Evolutionary conservation across 768 basidiomycete species (phyloP), one percentile per base, ranked within the genome.

Genomic region (Panellus pusillus): DNA sequence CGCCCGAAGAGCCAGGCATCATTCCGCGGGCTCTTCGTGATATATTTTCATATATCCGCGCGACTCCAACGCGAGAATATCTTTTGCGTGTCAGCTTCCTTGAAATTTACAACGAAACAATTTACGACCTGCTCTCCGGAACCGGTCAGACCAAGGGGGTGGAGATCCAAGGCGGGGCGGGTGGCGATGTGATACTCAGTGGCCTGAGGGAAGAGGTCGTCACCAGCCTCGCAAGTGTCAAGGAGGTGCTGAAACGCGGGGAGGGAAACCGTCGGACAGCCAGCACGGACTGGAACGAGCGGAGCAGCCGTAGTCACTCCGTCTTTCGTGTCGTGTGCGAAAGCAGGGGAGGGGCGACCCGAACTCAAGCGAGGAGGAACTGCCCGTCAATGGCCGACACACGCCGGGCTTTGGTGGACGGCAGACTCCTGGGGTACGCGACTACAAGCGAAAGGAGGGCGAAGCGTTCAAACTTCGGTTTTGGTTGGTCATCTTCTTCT

Each of bases 251-350:
- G 61, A 79, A 82, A 63, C 75, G 92, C 19, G 96, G 96, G 5
- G 93, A 97, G 67, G 83, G 87, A 4, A 86, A 92, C 63, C 75
- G 96, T 45, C 77, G 93, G 55, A 97, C 94, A 4, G 95, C 94
- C 1, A 91, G 86, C 61, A 99, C 97, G n/a, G 96, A 99, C 65
- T 99, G 96, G 96, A 99, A 99, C 66, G 90, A 94, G 63, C 74
- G 96, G 54, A 94, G 91, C 73, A 93, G 91, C 66, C 79, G 96
- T 31, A 94, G 92, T 73, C 96, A 98, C 68, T 91, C 89, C 60
- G 91, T 98, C 0, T 97, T 98, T 69, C 76, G 94, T 28, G 80
- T 98, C 27, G 95, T 98, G 0, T 86, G 96, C 45, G 93, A 97
- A 69, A 92, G 90, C 62, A 75, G 91, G 48, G 87, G 64, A 73